phyloP scores from a whole-genome alignment of 768 basidiomycete species.

The Russula brevipes region DNA sequence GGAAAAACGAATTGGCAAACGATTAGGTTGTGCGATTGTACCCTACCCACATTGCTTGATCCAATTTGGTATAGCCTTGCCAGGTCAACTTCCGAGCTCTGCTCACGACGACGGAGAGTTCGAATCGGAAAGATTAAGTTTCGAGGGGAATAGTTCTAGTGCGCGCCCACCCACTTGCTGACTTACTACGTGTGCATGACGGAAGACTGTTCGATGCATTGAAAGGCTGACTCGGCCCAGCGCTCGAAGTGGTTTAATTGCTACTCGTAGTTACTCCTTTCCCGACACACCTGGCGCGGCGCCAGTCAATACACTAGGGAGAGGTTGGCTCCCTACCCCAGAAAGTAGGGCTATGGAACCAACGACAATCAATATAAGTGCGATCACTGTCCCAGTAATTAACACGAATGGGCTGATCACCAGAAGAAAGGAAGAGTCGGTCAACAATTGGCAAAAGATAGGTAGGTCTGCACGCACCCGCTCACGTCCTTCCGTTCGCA shows the following conservation, averaged over 20 bases:
- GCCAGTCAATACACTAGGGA: slow-evolving; percentile 72
- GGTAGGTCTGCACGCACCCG: slow-evolving; percentile 49
- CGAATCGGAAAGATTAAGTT: neutral
- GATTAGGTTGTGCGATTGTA: neutral
- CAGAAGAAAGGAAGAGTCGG: neutral
- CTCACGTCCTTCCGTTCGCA: slow-evolving; percentile 80
- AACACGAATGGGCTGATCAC: slow-evolving; percentile 65
- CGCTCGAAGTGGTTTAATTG: slow-evolving; percentile 1
- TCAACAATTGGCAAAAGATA: neutral
- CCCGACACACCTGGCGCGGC: slow-evolving; percentile 36
- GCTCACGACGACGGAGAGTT: neutral
- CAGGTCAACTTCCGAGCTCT: no score
- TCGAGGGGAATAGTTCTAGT: neutral
- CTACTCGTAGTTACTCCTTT: slow-evolving; percentile 10
- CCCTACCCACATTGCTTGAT: neutral
- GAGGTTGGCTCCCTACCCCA: slow-evolving; percentile 50
- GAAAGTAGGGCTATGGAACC: slow-evolving; percentile 65
- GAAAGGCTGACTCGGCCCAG: neutral
- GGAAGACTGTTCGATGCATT: neutral
- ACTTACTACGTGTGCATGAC: neutral
- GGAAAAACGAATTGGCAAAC: neutral
- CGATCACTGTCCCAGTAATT: slow-evolving; percentile 61
- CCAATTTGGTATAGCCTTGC: neutral
- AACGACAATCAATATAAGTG: slow-evolving; percentile 57
- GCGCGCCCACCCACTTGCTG: neutral